Percentiles rank a stretch among this genome's conserved stretches.
These are phyloP conservation scores for Arctostaphylos glauca DNA, from an alignment of 148 eudicot species.

Conservation along the genomic window DNA sequence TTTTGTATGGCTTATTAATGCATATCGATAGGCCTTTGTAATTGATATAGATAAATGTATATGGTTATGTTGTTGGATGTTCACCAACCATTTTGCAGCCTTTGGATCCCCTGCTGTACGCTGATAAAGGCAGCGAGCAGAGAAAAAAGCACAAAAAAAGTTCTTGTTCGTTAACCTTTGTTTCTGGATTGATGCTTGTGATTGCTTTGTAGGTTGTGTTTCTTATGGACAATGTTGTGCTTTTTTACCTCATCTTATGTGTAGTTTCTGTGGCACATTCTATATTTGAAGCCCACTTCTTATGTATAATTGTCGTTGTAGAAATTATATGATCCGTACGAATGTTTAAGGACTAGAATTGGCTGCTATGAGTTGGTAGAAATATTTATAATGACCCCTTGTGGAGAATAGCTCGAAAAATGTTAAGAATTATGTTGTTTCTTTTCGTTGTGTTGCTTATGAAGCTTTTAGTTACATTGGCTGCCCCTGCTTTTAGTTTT, in stretches of 20 bases:
- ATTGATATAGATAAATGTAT: too few species aligned
- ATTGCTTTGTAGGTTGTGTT: constrained; percentile 34
- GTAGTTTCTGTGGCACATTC: not conserved
- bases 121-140: constrained; percentile 13
- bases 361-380: not conserved
- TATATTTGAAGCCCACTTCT: not conserved
- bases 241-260: not conserved
- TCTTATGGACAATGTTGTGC: not conserved
- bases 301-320: not conserved
- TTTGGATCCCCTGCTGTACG: constrained; percentile 30
- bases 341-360: not conserved
- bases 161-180: constrained; percentile 38
- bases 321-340: too few species aligned
- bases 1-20: too few species aligned
- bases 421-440: not conserved
- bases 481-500: too few species aligned
- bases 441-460: not conserved
- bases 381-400: not conserved
- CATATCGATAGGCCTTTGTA: too few species aligned
- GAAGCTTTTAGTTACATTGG: too few species aligned
- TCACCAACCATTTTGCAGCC: too few species aligned
- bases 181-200: constrained; percentile 49
- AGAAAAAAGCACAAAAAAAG: constrained; percentile 17
- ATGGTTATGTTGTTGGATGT: too few species aligned
- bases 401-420: not conserved